These are phyloP conservation scores for Hyaloscypha bicolor DNA, from an alignment of 495 filamentous ascomycete species.

Conservation along the genomic window DNA sequence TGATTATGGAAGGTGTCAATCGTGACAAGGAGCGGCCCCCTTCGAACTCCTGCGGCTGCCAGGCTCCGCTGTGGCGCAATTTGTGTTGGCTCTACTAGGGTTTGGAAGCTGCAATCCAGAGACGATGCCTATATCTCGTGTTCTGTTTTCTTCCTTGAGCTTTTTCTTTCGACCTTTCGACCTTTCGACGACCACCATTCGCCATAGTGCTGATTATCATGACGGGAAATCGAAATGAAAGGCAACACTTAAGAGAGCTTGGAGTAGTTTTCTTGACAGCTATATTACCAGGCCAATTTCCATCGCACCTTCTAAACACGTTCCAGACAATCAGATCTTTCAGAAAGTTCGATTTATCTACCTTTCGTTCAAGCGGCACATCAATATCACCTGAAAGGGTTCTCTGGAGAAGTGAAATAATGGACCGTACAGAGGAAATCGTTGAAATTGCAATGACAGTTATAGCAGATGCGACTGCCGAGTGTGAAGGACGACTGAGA, in stretches of 20 bases:
- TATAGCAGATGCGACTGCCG: not conserved
- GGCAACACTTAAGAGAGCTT: not conserved
- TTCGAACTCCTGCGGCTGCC: too few relatives aligned
- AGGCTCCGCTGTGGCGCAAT: too few relatives aligned
- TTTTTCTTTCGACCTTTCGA: too few relatives aligned
- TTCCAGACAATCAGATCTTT: not conserved
- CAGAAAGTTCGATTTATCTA: not conserved
- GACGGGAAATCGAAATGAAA: not conserved
- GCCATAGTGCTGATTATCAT: too few relatives aligned
- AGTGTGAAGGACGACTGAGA: not conserved
- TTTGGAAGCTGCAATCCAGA: too few relatives aligned
- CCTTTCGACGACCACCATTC: too few relatives aligned
- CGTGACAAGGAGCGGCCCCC: too few relatives aligned
- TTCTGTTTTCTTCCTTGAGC: too few relatives aligned
- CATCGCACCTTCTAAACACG: not conserved
- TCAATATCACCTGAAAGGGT: not conserved
- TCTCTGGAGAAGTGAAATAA: not conserved
- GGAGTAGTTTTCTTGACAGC: not conserved
- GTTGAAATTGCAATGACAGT: not conserved
- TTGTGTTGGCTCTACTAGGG: too few relatives aligned
- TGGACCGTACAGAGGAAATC: not conserved
- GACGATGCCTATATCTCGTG: too few relatives aligned
- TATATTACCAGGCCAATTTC: not conserved
- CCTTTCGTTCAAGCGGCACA: not conserved
- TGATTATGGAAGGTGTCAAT: too few relatives aligned